Conservation (phyloP, 192 early-diverging fungal species). For the Chytriomyces hyalinus region DNA sequence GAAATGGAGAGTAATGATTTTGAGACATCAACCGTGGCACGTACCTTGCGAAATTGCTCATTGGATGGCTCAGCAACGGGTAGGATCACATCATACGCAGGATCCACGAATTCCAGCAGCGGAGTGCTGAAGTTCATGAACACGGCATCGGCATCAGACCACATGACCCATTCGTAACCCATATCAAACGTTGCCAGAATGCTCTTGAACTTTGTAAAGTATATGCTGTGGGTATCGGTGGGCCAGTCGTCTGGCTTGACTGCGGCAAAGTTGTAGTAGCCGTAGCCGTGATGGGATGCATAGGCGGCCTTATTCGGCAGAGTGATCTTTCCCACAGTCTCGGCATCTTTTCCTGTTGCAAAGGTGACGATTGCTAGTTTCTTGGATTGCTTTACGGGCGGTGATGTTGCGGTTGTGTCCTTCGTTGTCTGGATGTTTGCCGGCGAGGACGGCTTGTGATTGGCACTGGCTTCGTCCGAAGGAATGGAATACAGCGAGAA, state of each 20-base stretch:
- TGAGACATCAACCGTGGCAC: background rate
- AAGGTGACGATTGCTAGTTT: slow-evolving; percentile 1
- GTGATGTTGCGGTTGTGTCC: no score
- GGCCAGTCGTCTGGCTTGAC: background rate
- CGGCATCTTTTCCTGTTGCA: background rate
- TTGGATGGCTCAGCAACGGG: slow-evolving; percentile 19
- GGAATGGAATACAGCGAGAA: no score
- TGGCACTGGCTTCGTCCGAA: no score
- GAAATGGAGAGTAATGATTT: background rate
- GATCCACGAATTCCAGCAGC: slow-evolving; percentile 7
- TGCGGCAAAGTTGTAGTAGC: background rate
- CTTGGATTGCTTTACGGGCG: no score
- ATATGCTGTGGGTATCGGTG: background rate
- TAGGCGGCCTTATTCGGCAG: slow-evolving; percentile 7
- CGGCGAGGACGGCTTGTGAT: no score
- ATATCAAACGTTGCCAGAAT: slow-evolving; percentile 7
- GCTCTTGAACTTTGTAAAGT: slow-evolving; percentile 16
- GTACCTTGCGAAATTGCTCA: background rate
- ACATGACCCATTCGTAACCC: slow-evolving; percentile 19
- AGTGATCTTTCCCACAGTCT: background rate
- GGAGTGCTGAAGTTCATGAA: slow-evolving; percentile 5
- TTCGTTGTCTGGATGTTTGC: no score
- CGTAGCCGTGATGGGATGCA: slow-evolving; percentile 12
- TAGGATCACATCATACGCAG: slow-evolving; percentile 5
- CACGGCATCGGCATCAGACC: slow-evolving; percentile 6